A percentile compares a stretch with the other conserved stretches of the same genome.
Conservation (phyloP, 257 asterid genomes). For the Voacanga thouarsii region DNA sequence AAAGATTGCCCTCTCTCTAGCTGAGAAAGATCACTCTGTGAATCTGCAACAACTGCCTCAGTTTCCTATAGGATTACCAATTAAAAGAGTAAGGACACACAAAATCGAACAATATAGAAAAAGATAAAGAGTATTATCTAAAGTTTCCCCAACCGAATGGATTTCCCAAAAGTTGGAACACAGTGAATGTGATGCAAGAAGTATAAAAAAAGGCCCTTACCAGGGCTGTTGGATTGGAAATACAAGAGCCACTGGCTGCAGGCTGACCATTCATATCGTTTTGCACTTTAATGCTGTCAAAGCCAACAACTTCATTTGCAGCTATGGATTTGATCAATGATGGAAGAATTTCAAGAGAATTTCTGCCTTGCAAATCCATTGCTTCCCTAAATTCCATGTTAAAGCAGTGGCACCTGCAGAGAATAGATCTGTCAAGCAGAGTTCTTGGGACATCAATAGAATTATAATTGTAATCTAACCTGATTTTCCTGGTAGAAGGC, state of each 20-base stretch:
- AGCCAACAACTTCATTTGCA: slow-evolving; percentile 48
- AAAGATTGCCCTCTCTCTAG: slow-evolving; percentile 25
- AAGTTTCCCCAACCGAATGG: neutral
- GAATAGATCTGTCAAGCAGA: neutral
- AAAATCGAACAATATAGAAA: neutral
- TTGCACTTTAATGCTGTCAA: slow-evolving; percentile 32
- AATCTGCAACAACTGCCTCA: slow-evolving; percentile 28
- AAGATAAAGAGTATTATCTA: neutral
- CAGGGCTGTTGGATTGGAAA: slow-evolving; percentile 18
- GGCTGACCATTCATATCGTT: slow-evolving; percentile 9
- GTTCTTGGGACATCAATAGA: neutral
- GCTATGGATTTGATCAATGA: slow-evolving; percentile 10
- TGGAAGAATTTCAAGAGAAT: neutral
- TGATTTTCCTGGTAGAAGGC: neutral
- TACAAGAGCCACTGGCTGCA: slow-evolving; percentile 12
- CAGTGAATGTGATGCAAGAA: neutral
- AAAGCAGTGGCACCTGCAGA: neutral
- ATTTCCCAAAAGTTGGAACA: neutral
- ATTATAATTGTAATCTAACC: neutral
- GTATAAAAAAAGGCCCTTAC: slow-evolving; percentile 17
- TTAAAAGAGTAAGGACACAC: neutral
- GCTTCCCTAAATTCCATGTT: neutral
- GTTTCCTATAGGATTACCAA: slow-evolving; percentile 29
- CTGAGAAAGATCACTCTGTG: slow-evolving; percentile 11
- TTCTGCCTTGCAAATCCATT: neutral